Percentiles rank a stretch among this genome's conserved stretches.
phyloP scores from a whole-genome alignment of 108 stramenopile genomes.

The Halocafeteria seosinensis region DNA sequence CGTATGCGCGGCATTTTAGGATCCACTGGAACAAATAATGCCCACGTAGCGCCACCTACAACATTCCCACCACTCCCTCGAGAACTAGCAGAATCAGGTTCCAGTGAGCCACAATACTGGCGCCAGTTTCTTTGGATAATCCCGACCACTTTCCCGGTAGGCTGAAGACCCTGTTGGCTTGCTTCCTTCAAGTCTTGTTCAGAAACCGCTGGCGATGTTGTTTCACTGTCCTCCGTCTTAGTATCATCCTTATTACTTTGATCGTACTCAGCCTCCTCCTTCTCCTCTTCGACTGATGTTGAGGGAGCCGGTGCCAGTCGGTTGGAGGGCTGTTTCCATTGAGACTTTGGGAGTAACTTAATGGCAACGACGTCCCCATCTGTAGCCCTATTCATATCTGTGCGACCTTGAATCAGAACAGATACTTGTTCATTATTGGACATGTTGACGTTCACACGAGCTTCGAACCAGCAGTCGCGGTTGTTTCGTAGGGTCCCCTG shows the following conservation, averaged over 20 bases:
- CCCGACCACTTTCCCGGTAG: constrained; percentile 56
- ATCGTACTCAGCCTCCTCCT: background rate
- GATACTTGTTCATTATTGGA: background rate
- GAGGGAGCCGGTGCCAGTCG: background rate
- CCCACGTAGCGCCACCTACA: constrained; percentile 50
- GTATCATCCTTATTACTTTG: background rate
- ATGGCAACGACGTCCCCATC: constrained; percentile 89
- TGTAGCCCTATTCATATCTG: constrained; percentile 70
- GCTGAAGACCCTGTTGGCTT: constrained; percentile 34
- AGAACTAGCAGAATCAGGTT: constrained; percentile 21
- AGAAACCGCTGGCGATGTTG: background rate
- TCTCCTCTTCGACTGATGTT: constrained; percentile 8
- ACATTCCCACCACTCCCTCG: constrained; percentile 44
- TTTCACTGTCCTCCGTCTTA: constrained; percentile 8
- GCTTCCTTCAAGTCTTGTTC: constrained; percentile 23
- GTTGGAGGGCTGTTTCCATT: background rate
- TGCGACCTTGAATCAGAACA: constrained; percentile 23
- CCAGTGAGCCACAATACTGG: constrained; percentile 55
- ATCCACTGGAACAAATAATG: constrained; percentile 79
- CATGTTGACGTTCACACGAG: background rate
- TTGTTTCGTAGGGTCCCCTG: background rate
- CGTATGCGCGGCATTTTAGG: constrained; percentile 54
- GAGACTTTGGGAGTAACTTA: constrained; percentile 11
- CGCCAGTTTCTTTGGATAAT: constrained; percentile 59
- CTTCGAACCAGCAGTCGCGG: background rate